Conservation (phyloP, 1,284 basidiomycete genomes). For the Marasmius sp. region DNA sequence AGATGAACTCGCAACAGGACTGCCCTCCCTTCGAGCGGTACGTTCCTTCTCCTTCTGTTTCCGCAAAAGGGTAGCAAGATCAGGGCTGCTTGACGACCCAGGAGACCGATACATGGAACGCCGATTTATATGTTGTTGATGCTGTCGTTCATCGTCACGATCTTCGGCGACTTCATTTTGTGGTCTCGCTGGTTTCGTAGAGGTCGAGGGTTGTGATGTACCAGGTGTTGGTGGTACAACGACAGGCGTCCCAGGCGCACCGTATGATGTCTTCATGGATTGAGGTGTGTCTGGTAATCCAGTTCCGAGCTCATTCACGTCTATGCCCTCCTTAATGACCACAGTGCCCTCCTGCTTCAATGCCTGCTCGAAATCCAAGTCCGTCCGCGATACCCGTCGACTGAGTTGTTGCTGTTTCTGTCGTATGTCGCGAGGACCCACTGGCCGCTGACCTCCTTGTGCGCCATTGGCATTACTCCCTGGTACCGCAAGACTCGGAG, state of each 20-base stretch:
- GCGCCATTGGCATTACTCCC: conserved; percentile 42
- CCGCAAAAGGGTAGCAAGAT: conserved; percentile 79
- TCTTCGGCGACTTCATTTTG: conserved; percentile 50
- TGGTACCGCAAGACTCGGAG: neutral
- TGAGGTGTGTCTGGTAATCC: conserved; percentile 33
- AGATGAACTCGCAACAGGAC: neutral
- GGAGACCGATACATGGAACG: conserved; percentile 85
- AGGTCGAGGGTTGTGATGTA: conserved; percentile 32
- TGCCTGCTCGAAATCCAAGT: conserved; percentile 78
- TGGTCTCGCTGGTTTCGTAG: conserved; percentile 13
- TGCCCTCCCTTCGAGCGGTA: neutral
- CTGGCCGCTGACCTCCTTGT: conserved; percentile 52
- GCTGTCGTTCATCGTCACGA: conserved; percentile 59
- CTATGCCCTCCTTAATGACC: conserved; percentile 62
- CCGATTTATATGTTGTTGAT: conserved; percentile 64
- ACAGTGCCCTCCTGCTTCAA: conserved; percentile 65
- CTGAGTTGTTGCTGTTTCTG: conserved; percentile 26
- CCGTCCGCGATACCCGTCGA: conserved; percentile 61
- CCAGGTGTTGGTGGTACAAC: conserved; percentile 61
- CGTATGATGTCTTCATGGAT: conserved; percentile 25
- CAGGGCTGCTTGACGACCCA: conserved; percentile 86
- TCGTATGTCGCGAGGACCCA: conserved; percentile 46
- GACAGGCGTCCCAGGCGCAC: conserved; percentile 46
- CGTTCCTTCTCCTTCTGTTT: conserved; percentile 71
- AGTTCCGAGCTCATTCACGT: conserved; percentile 63